Evolutionary conservation across 352 stramenopile genomes (phyloP).

Genomic region (Elongisporangium anandrum): DNA sequence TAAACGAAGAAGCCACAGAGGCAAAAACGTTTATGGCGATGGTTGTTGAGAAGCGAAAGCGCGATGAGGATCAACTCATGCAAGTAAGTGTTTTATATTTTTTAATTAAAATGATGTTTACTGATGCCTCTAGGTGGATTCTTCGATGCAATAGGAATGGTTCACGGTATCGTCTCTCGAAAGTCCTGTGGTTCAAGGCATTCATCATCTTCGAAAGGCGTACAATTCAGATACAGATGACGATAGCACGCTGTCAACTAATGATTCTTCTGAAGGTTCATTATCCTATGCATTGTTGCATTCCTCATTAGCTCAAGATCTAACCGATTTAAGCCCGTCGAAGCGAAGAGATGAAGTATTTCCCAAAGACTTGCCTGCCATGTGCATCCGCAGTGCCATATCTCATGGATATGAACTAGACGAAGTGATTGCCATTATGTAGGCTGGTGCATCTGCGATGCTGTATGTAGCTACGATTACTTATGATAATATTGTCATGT

Average conservation of each 20-base stretch:
- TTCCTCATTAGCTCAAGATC: slow-evolving; percentile 35
- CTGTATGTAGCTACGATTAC: too few relatives aligned
- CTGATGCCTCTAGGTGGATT: neutral
- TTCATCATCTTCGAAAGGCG: slow-evolving; percentile 17
- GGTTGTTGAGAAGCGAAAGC: slow-evolving; percentile 37
- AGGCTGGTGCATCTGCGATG: slow-evolving; percentile 4
- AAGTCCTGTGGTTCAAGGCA: slow-evolving; percentile 37
- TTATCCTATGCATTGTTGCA: slow-evolving; percentile 29
- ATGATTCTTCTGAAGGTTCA: slow-evolving; percentile 7
- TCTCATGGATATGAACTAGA: slow-evolving; percentile 42
- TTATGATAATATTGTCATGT: too few relatives aligned
- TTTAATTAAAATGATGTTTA: too few relatives aligned
- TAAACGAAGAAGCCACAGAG: slow-evolving; percentile 34
- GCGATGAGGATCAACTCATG: slow-evolving; percentile 53
- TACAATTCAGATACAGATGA: slow-evolving; percentile 16
- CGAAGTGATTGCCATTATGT: slow-evolving; percentile 59
- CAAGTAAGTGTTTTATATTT: slow-evolving; percentile 21
- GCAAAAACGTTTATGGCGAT: slow-evolving; percentile 47
- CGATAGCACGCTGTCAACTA: neutral
- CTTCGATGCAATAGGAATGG: slow-evolving; percentile 30
- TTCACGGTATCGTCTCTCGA: slow-evolving; percentile 44
- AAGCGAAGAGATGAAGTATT: slow-evolving; percentile 46
- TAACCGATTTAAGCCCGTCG: slow-evolving; percentile 41
- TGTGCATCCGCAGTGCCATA: slow-evolving; percentile 44
- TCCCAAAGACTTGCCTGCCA: slow-evolving; percentile 37